Conservation (phyloP, 2,329 filamentous ascomycete species). For the Tolypocladium guangdongense region DNA sequence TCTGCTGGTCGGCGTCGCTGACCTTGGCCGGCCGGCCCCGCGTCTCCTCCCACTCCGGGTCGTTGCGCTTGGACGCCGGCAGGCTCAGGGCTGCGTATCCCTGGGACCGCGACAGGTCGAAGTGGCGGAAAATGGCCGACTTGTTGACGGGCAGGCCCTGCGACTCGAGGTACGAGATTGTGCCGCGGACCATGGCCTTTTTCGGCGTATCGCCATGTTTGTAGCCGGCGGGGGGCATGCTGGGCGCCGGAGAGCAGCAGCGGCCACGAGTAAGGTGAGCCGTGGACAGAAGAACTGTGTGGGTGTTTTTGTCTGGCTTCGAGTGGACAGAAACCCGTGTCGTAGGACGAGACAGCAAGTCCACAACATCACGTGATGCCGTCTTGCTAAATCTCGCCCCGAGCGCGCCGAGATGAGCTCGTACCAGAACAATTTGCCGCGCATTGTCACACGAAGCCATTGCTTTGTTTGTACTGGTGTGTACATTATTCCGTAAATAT, state of each 20-base stretch:
- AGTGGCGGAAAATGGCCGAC: slow-evolving; percentile 27
- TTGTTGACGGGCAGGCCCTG: slow-evolving; percentile 27
- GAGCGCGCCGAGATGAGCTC: background rate
- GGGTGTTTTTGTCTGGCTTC: slow-evolving; percentile 22
- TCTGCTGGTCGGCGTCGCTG: slow-evolving; percentile 20
- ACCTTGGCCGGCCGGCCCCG: slow-evolving; percentile 24
- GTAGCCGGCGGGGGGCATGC: slow-evolving; percentile 13
- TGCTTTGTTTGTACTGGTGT: background rate
- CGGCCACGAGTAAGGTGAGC: slow-evolving; percentile 3
- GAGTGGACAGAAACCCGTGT: background rate
- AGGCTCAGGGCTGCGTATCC: slow-evolving; percentile 25
- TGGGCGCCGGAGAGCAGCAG: background rate
- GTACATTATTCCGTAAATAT: background rate
- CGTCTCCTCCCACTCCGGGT: slow-evolving; percentile 28
- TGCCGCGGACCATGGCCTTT: slow-evolving; percentile 27
- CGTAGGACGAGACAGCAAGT: background rate
- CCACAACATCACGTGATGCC: background rate
- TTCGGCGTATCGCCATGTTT: slow-evolving; percentile 26
- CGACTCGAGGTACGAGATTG: slow-evolving; percentile 27
- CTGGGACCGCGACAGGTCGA: slow-evolving; percentile 25
- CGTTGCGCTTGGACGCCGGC: slow-evolving; percentile 20
- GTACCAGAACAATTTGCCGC: background rate
- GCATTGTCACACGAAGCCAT: background rate
- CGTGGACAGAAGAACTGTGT: slow-evolving; percentile 14
- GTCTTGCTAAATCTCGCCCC: background rate